phyloP scores from a whole-genome alignment of 257 asterid species.

The Phtheirospermum japonicum region DNA sequence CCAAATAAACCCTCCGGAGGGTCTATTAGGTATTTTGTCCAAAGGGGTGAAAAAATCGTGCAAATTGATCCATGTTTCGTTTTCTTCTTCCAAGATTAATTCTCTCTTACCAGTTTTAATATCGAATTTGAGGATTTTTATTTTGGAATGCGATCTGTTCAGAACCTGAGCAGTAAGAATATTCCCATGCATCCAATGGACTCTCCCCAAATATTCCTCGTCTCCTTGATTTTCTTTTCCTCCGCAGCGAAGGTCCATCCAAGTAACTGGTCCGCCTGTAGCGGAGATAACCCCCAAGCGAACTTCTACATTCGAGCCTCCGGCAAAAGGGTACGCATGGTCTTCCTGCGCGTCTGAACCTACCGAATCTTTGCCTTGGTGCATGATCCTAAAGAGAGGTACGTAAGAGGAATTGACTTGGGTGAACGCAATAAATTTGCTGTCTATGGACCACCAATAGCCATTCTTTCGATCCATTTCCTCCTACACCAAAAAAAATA shows the following conservation, averaged over 20 bases:
- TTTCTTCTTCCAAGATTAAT: constrained; percentile 70
- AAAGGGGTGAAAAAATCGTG: constrained; percentile 89
- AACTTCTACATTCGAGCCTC: constrained; percentile 74
- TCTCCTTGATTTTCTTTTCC: constrained; percentile 39
- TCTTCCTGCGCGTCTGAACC: constrained; percentile 90
- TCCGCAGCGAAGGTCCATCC: constrained; percentile 93
- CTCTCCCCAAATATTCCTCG: constrained; percentile 85
- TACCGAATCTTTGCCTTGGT: constrained; percentile 73
- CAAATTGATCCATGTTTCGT: constrained; percentile 77
- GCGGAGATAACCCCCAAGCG: constrained; percentile 72
- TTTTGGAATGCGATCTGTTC: constrained; percentile 69
- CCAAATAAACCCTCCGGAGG: constrained; percentile 79
- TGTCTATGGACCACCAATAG: constrained; percentile 95
- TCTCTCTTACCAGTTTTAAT: constrained; percentile 65
- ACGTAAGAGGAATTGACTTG: constrained; percentile 70
- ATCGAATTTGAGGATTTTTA: constrained; percentile 71
- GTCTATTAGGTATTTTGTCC: constrained; percentile 52
- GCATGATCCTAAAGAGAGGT: constrained; percentile 89
- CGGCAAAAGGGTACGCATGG: constrained; percentile 92
- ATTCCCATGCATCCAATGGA: constrained; percentile 87
- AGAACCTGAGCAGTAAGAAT: constrained; percentile 82
- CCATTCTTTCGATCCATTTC: constrained; percentile 96
- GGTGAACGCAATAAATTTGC: constrained; percentile 82
- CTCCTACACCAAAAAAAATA: constrained; percentile 44
- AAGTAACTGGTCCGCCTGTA: constrained; percentile 62